Base-by-base conservation (phyloP, 345 rosid species). In the Eucalyptus erythrocorys region DNA sequence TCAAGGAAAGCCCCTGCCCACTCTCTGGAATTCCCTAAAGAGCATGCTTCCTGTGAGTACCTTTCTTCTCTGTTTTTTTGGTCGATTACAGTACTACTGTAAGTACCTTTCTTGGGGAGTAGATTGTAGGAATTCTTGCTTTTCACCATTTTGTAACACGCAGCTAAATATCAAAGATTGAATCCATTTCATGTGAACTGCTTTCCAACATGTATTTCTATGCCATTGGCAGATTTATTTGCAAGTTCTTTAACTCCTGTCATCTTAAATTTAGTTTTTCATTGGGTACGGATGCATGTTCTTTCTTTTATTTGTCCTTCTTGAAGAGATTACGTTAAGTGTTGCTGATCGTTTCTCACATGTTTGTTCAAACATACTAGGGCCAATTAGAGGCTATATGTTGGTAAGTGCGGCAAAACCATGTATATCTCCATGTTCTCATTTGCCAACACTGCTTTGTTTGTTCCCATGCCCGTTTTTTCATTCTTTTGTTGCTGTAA, bases 1-100 rank as follows among this genome's bases (percentile, higher is more conserved):
- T 85, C 91, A 92, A 80, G 98, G 98, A 68, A 96, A 93, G 91
- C 95, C 98, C 1, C 97, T 96, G 86, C 97, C 99, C 30, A 96
- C 97, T 81, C 92, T 97, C 8, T 96, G 98, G 97, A 95, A 94
- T 89, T 89, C 96, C 21, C 79, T 92, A 10, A 94, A 87, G 91
- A 76, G 86, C 86, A 15, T 91, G 48, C 27, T 95, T 89, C 86
- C 91, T 48, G 99, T 95, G 86, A 94, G 97, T 93, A 61, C 19
- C 55, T 48, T 87, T 14, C 76, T 30, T 81, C n/a, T n/a, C n/a
- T n/a, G n/a, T n/a, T 48, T 49, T 49, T 48, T 48, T 12, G 7
- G 51, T 49, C 51, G 19, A 15, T 49, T 49, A 49, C 51, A 49
- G 51, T 15, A 49, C 53, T 50, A 50, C 91, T 81, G 99, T 95